These are phyloP conservation scores for Aspergillus funiculosus DNA, from an alignment of 495 filamentous ascomycete genomes.

Conservation along the genomic window DNA sequence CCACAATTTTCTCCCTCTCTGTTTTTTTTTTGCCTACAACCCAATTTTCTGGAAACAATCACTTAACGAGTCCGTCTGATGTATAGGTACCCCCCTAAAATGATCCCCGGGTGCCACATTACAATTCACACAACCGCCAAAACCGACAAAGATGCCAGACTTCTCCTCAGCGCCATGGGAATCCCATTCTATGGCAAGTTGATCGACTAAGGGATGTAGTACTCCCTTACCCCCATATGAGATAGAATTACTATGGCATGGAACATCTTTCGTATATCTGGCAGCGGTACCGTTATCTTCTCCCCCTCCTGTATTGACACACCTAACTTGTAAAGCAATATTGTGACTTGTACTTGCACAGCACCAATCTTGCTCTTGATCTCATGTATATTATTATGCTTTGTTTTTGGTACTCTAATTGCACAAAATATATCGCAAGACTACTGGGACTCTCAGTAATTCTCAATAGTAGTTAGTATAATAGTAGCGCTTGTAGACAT, in stretches of 20 bases:
- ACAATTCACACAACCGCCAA: constrained; percentile 82
- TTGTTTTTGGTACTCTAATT: constrained; percentile 14
- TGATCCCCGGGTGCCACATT: constrained; percentile 88
- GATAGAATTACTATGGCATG: not conserved
- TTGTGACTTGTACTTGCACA: constrained; percentile 4
- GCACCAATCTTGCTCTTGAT: not conserved
- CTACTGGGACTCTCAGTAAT: no score
- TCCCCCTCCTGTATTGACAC: no score
- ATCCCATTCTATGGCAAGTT: constrained; percentile 74
- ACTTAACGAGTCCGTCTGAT: not conserved
- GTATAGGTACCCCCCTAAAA: constrained; percentile 71
- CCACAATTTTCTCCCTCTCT: not conserved
- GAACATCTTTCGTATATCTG: not conserved
- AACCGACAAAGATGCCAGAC: constrained; percentile 83
- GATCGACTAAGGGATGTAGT: constrained; percentile 37
- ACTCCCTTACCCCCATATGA: not conserved
- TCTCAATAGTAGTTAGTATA: no score
- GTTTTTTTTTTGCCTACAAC: no score
- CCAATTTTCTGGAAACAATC: not conserved
- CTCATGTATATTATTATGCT: constrained; percentile 24
- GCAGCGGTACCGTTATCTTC: not conserved
- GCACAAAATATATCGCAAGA: no score
- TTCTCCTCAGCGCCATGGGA: constrained; percentile 76
- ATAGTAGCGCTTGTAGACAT: no score
- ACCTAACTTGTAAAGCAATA: constrained; percentile 14